Conservation (phyloP, 352 stramenopile species). For the Pythium phragmitis region DNA sequence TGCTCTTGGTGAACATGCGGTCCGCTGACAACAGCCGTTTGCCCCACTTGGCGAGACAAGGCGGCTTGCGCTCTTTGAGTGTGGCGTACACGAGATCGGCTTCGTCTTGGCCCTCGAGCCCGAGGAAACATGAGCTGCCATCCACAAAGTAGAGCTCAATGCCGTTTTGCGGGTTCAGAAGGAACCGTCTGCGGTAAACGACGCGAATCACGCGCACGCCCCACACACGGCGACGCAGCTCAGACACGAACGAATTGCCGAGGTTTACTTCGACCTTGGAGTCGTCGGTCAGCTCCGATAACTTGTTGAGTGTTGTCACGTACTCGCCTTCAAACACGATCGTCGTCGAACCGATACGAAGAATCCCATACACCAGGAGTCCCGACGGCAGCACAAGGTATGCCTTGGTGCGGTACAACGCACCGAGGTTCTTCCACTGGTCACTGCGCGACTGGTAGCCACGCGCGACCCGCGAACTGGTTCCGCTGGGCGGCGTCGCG, state of each 20-base stretch:
- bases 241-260: slow-evolving; percentile 58
- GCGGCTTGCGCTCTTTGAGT: slow-evolving; percentile 75
- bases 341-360: slow-evolving; percentile 67
- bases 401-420: slow-evolving; percentile 69
- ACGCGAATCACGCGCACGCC: slow-evolving; percentile 79
- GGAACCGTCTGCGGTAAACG: slow-evolving; percentile 72
- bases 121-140: slow-evolving; percentile 76
- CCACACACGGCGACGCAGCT: slow-evolving; percentile 76
- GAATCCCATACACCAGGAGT: slow-evolving; percentile 66
- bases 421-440: slow-evolving; percentile 64
- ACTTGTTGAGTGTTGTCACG: slow-evolving; percentile 61
- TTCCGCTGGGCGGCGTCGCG: slow-evolving; percentile 8
- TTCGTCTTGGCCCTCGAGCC: slow-evolving; percentile 62
- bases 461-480: slow-evolving; percentile 33
- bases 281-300: slow-evolving; percentile 52
- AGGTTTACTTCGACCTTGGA: slow-evolving; percentile 36
- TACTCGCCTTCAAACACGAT: slow-evolving; percentile 84
- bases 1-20: slow-evolving; percentile 74
- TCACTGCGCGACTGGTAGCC: slow-evolving; percentile 48
- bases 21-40: slow-evolving; percentile 73
- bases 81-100: slow-evolving; percentile 79
- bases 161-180: slow-evolving; percentile 66
- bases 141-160: slow-evolving; percentile 88
- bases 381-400: slow-evolving; percentile 77
- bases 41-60: slow-evolving; percentile 73